Evolutionary conservation across 192 early-diverging fungal species (phyloP).

Genomic region (Entomortierella chlamydospora): DNA sequence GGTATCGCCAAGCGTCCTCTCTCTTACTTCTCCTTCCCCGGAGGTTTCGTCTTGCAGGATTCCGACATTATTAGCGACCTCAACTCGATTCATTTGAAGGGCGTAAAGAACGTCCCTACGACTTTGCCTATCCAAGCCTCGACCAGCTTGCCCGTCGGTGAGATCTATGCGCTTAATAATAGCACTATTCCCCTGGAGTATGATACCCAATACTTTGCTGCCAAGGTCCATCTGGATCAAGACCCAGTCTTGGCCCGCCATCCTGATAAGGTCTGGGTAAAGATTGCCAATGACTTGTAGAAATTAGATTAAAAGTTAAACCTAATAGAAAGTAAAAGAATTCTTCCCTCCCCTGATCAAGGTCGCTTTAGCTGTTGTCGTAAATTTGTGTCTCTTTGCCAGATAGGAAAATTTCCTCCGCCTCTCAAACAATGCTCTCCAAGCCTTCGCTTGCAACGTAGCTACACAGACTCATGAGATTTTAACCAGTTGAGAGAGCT

Average conservation of each 20-base stretch:
- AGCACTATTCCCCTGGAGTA: constrained; percentile 42
- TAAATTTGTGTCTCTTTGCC: too few species aligned
- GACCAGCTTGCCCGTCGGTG: constrained; percentile 17
- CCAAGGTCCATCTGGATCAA: constrained; percentile 34
- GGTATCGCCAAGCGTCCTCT: constrained; percentile 39
- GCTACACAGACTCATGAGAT: too few species aligned
- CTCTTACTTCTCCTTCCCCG: constrained; percentile 50
- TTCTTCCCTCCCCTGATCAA: too few species aligned
- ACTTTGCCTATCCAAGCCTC: constrained; percentile 14
- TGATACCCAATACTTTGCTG: constrained; percentile 30
- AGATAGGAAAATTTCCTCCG: too few species aligned
- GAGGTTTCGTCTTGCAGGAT: constrained; percentile 38
- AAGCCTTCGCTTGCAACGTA: too few species aligned
- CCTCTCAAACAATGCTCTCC: too few species aligned
- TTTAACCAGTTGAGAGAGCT: too few species aligned
- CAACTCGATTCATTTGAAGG: constrained; percentile 4
- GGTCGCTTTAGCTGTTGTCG: too few species aligned
- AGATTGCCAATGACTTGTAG: constrained; percentile 23
- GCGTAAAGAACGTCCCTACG: constrained; percentile 10
- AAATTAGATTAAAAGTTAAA: too few species aligned
- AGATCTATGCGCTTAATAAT: constrained; percentile 25
- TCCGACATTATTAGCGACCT: constrained; percentile 7
- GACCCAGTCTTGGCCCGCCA: constrained; percentile 40
- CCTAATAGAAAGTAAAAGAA: too few species aligned
- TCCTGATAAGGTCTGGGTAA: constrained; percentile 40